phyloP scores from a whole-genome alignment of 441 rosid genomes.

The Jatropha multifida region DNA sequence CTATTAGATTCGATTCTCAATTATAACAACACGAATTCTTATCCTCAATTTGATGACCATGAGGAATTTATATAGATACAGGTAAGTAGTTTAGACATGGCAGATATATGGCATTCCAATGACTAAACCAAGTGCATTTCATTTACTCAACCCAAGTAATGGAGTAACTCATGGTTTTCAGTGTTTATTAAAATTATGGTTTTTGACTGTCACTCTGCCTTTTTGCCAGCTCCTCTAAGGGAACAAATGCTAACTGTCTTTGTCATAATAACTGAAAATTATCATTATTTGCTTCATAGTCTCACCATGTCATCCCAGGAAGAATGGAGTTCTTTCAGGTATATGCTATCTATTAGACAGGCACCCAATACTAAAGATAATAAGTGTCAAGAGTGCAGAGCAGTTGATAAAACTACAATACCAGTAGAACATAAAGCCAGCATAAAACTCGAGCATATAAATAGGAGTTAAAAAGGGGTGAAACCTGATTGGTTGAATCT shows the following conservation, averaged over 20 bases:
- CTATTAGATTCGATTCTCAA: no score
- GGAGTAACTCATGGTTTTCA: background rate
- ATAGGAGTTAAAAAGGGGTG: background rate
- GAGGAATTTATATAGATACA: background rate
- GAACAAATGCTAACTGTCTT: background rate
- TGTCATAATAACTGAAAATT: background rate
- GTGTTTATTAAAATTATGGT: background rate
- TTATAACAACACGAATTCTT: no score
- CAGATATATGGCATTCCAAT: background rate
- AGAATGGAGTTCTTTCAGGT: background rate
- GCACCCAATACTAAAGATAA: background rate
- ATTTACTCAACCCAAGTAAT: background rate
- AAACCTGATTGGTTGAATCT: constrained; percentile 34
- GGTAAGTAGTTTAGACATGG: background rate
- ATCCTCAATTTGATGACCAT: no score
- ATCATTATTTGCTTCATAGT: background rate
- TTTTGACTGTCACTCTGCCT: background rate
- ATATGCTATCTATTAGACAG: background rate
- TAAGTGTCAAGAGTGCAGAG: background rate
- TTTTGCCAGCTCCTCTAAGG: background rate
- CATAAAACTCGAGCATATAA: background rate
- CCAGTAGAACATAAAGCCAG: background rate
- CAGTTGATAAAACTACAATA: background rate
- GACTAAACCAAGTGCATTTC: background rate
- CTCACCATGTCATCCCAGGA: background rate